phyloP scores from a whole-genome alignment of 441 rosid species.

The Adansonia rubrostipa region DNA sequence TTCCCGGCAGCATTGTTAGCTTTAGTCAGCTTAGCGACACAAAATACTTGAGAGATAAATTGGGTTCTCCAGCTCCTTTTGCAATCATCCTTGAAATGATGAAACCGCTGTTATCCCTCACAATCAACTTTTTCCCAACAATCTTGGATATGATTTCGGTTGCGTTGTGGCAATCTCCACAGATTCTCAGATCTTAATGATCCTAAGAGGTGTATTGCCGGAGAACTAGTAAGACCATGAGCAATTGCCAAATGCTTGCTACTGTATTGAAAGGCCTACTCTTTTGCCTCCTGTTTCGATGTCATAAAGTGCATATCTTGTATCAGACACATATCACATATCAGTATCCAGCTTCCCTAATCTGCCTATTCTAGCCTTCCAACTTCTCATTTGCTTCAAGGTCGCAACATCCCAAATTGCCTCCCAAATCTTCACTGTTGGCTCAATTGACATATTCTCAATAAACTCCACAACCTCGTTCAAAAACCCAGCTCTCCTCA shows the following conservation, averaged over 20 bases:
- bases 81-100: conserved; percentile 55
- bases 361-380: too few relatives aligned
- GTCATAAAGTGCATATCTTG: too few relatives aligned
- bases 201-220: conserved; percentile 62
- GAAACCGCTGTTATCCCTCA: conserved; percentile 71
- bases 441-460: too few relatives aligned
- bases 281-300: conserved; percentile 55
- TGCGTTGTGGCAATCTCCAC: conserved; percentile 72
- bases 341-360: too few relatives aligned
- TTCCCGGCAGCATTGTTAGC: not conserved
- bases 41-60: not conserved
- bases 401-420: too few relatives aligned
- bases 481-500: too few relatives aligned
- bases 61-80: not conserved
- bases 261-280: conserved; percentile 63
- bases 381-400: too few relatives aligned
- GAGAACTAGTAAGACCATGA: conserved; percentile 66
- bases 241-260: conserved; percentile 70
- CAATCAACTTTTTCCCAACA: conserved; percentile 70
- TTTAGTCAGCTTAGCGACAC: not conserved
- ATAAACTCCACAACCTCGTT: too few relatives aligned
- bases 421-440: too few relatives aligned
- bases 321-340: too few relatives aligned
- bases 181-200: conserved; percentile 66
- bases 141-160: conserved; percentile 69